A percentile compares a stretch with the other conserved stretches of the same genome.
Conservation (phyloP, 768 basidiomycete species). For the Boletus edulis region DNA sequence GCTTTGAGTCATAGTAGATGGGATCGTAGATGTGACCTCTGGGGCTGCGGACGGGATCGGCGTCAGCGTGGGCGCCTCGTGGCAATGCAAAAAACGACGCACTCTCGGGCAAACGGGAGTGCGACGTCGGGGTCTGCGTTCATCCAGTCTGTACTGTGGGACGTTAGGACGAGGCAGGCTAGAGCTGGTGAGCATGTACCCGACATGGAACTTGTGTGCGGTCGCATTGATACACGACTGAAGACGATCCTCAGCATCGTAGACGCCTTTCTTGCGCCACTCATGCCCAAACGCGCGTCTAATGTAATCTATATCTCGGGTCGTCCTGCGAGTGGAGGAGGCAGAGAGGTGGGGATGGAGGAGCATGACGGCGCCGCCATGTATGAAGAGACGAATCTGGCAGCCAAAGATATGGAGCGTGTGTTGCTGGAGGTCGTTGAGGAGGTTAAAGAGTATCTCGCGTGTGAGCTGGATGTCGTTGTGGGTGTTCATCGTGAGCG, state of each 20-base stretch:
- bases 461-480: conserved; percentile 36
- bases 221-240: conserved; percentile 55
- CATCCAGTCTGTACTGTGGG: conserved; percentile 60
- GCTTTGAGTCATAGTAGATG: conserved; percentile 52
- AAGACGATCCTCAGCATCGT: conserved; percentile 54
- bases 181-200: conserved; percentile 34
- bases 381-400: conserved; percentile 59
- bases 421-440: conserved; percentile 51
- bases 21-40: conserved; percentile 49
- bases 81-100: conserved; percentile 23
- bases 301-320: conserved; percentile 69
- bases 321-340: conserved; percentile 46
- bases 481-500: conserved; percentile 23
- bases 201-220: conserved; percentile 43
- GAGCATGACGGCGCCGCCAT: conserved; percentile 75
- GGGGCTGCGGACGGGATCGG: conserved; percentile 10
- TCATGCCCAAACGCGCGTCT: conserved; percentile 58
- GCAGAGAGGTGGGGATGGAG: conserved; percentile 47
- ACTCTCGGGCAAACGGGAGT: conserved; percentile 64
- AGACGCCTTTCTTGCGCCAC: conserved; percentile 45
- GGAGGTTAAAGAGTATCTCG: conserved; percentile 40
- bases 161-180: neutral
- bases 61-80: conserved; percentile 9
- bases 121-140: conserved; percentile 72
- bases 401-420: conserved; percentile 45